Evolutionary conservation across 2,329 filamentous ascomycete species (phyloP), one percentile per base, ranked within the genome.

Genomic region (Botrytis deweyae): DNA sequence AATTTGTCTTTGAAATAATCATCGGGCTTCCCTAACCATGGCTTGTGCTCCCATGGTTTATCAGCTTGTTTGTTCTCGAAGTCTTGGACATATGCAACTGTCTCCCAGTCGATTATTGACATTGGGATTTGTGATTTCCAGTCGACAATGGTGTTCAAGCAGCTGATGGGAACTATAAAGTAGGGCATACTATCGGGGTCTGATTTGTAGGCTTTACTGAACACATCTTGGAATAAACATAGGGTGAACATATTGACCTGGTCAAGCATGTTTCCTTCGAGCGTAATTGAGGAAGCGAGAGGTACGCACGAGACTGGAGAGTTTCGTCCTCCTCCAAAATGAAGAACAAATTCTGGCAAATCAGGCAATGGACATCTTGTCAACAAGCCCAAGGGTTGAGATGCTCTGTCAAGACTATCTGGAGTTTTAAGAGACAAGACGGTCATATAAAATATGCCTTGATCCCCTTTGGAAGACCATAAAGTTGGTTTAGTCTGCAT

Each of bases 131-230:
- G 14, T 25, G 6, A 18, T 69, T 69, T 58, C 49, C 66, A 69
- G 36, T 69, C n/a, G 6, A n/a, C 20, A 58, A 33, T 33, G 16
- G 10, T 3, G 22, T 25, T 22, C 4, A 4, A 20, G 22, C 10
- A 58, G 29, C 68, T 78, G 22, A 86, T 76, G 9, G 96, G 95
- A 0, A 90, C 92, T 22, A 98, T 80, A 84, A 94, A 97, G 82
- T 98, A 99, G 0, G 94, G 91, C 81, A 97, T 87, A 42, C 91
- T 89, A 0, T 86, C 82, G 0, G 85, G 78, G 25, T 89, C 85
- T 0, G 88, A 84, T 67, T 92, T 89, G 78, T 93, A 99, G 4
- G 87, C 86, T 81, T 99, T 99, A 82, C 94, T 95, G 84, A 97
- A 98, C 0, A 98, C 85, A 77, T 98, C 94, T 25, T 88, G 84